Base-by-base conservation (phyloP, 2,329 filamentous ascomycete species). In the Apiospora hydei region DNA sequence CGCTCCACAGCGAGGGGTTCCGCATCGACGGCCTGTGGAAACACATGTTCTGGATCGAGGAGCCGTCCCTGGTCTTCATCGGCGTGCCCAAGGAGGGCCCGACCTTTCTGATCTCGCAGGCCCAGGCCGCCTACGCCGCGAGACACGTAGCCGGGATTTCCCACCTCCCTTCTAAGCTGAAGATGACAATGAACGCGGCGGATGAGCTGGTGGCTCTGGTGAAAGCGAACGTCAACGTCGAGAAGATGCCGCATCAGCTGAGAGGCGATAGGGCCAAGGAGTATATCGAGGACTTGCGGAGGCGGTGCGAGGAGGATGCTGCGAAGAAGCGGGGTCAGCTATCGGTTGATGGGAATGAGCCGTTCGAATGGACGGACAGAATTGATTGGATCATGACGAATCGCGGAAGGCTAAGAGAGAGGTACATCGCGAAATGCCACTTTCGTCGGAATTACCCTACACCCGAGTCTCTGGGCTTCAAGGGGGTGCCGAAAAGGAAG, bases 1-100 rank as follows among this genome's bases (percentile, higher is more conserved):
- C 69, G 11, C n/a, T 67, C 7, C 69, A 57, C 13, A 24, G 43
- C 30, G 38, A 64, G 1, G 49, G 34, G 0, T 43, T 69, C 43
- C 66, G 18, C n/a, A 10, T 72, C 11, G 41, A 72, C 47, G 66
- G 61, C 30, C 30, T 72, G 8, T 72, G 66, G 41, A 10, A 71
- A n/a, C 69, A 71, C 0, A 71, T 71, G 4, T 72, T 72, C 46
- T 71, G 69, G 69, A 71, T 69, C 6, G 26, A 34, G 13, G 30
- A 30, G 41, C 64, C 66, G 3, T 69, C 66, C 5, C 49, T 71
- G 26, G 24, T 51, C 13, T 71, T 69, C 41, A 34, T 71, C 26
- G 70, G 64, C 16, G 51, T 69, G 4, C 47, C 70, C 16, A 72
- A 69, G 21, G 26, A 16, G 4, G 43, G 51, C 1, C 66, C 69